Evolutionary conservation across 768 basidiomycete species (phyloP), one percentile per base, ranked within the genome.

Genomic region (Auriscalpium microsporum): DNA sequence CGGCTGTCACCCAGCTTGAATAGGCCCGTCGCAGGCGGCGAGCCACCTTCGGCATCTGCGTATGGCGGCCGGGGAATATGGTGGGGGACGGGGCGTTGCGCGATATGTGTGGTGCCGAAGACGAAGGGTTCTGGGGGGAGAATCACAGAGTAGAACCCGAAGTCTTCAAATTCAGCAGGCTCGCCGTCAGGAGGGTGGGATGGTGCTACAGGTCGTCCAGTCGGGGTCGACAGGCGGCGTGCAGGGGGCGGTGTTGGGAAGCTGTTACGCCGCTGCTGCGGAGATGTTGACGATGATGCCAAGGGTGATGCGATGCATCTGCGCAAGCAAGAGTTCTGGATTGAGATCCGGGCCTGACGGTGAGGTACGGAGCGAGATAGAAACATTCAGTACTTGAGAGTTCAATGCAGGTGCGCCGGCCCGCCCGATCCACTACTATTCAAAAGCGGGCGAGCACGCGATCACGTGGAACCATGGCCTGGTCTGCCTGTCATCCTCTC

Each of bases 41-140:
- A 52, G 23, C n/a, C 52, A n/a, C 14, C 55, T 1, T 10, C 35
- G 5, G n/a, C 46, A 40, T 38, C 28, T n/a, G 48, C 79, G 64
- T 91, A 91, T 0, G 68, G 60, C 1, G 90, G 90, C 45, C 72
- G 71, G 3, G 52, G 13, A 35, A 89, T 86, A 53, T 70, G 64
- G 0, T 62, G 33, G 13, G 89, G 88, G 7, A 90, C 83, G 8
- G 58, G 51, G 35, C 81, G 78, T 34, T 73, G 76, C 9, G 58
- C 62, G 28, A 87, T 82, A 57, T 87, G 85, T 19, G 77, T 72
- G n/a, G 82, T 79, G 16, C 85, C 86, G 63, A 78, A 80, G 16
- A 83, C 70, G 53, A 78, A 82, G 0, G 84, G 84, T 59, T 87
- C 84, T n/a, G 73, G 66, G 1, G 84, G 86, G 10, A 87, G 71